Conservation (phyloP, 2,329 filamentous ascomycete species). For the Amylocarpus encephaloides region DNA sequence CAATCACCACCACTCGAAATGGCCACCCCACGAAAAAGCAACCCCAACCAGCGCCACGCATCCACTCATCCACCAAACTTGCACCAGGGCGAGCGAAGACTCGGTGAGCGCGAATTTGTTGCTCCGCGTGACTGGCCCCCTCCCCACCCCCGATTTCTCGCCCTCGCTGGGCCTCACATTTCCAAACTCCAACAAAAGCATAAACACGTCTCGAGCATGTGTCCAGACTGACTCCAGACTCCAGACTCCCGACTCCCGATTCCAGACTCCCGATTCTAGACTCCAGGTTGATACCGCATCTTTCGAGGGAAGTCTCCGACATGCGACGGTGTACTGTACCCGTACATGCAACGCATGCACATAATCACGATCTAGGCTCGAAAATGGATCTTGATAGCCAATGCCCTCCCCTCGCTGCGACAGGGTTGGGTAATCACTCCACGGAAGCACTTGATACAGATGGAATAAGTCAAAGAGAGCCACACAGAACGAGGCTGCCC, state of each 20-base stretch:
- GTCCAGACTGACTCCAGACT: no score
- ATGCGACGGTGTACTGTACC: no score
- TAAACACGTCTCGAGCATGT: background rate
- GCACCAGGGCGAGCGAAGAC: no score
- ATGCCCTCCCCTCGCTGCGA: background rate
- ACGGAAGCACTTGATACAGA: background rate
- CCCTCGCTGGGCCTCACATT: background rate
- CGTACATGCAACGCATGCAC: no score
- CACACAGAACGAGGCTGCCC: background rate
- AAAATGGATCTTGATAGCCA: background rate
- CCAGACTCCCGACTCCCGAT: no score
- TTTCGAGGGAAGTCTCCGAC: background rate
- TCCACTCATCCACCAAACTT: no score
- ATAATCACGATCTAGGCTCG: background rate
- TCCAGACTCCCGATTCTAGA: no score
- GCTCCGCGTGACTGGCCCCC: background rate
- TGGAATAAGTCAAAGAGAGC: background rate
- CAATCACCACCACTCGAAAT: no score
- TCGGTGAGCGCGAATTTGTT: no score
- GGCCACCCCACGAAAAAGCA: no score
- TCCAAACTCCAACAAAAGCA: background rate
- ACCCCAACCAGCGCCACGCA: no score
- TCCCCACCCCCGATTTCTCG: background rate
- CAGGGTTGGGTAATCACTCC: conserved; percentile 1
- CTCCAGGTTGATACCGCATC: no score